Base-by-base conservation (phyloP, 1,284 basidiomycete species). In the Rugosomyces carneus region DNA sequence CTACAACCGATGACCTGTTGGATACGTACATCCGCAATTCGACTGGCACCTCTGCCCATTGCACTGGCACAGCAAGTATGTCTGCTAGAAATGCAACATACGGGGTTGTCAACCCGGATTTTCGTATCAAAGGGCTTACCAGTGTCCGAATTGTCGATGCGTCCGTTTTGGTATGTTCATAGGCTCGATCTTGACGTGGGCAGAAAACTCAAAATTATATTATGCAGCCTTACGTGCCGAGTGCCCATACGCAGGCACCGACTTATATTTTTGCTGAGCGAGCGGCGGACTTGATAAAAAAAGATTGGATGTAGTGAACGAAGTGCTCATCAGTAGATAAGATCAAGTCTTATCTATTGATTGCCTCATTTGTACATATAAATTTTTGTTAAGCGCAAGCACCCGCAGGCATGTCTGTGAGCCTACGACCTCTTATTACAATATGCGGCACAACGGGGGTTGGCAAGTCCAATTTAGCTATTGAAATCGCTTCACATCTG, bases 371-470 rank as follows among this genome's bases (percentile, higher is more conserved):
- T n/a, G n/a, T n/a, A n/a, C n/a, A n/a, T n/a, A n/a, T n/a, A n/a
- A n/a, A n/a, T n/a, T n/a, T n/a, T n/a, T n/a, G n/a, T n/a, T n/a
- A n/a, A n/a, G n/a, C n/a, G n/a, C n/a, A n/a, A n/a, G n/a, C n/a
- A n/a, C n/a, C n/a, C n/a, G n/a, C n/a, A 23, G 7, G 21, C 21
- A 29, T 29, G 27, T 29, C 27, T 5, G 55, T 53, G 55, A 57
- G 35, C 51, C 53, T 73, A 21, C 70, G 68, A 34, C 86, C 88
- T 26, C 69, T 93, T 53, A 78, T 98, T 42, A 79, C 88, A 8
- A 84, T 99, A 42, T 89, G 93, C 49, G 95, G 95, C 16, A 94
- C 93, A 0, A 99, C 95, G 1, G 96, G 95, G 8, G 93, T 95
- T 11, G 96, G 96, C 44, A 99, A 99, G 67, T 95, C 93, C 5